Evolutionary conservation across 1,284 basidiomycete species (phyloP), one percentile per base, ranked within the genome.

Genomic region (Microbotryum lychnidis-dioicae): DNA sequence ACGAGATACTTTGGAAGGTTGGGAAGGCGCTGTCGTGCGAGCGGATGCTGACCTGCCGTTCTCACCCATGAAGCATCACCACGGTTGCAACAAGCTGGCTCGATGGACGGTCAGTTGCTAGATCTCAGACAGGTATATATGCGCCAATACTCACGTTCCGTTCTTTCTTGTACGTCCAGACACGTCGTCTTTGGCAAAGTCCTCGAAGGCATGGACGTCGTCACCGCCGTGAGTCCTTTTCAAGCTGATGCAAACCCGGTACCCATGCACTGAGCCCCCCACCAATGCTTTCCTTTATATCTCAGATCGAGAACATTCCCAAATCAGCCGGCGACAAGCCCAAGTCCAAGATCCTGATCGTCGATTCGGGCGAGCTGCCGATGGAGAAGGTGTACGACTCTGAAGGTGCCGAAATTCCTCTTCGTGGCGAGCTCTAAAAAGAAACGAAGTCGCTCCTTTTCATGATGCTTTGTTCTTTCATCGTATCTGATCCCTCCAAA

Each of bases 191-290:
- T 96, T 70, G 92, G 92, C 62, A 84, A 84, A 70, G 87, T 96
- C 60, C 68, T 94, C 52, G 89, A 94, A 66, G 91, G 91, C 57
- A 87, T 93, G 87, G 87, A 92, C 67, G 77, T 94, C 65, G 81
- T 96, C 74, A 78, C 63, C 76, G 77, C 29, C 89, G 93, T 65
- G 88, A 89, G 87, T 67, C 60, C 80, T 76, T 25, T 6, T 37
- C 23, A 31, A 27, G 12, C 29, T 47, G n/a, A n/a, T n/a, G 45
- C 18, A 9, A 20, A 46, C 45, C 27, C 27, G 27, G 6, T 27
- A n/a, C n/a, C n/a, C n/a, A n/a, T n/a, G n/a, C n/a, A n/a, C 45
- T 25, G 29, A 42, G 10, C 21, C 12, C 4, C 4, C 14, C 29
- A 14, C 9, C 12, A 14, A 10, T 6, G 27, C 27, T 50, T 14